Evolutionary conservation across 1,284 basidiomycete genomes (phyloP), one percentile per base, ranked within the genome.

Genomic region (Chalciporus sp.): DNA sequence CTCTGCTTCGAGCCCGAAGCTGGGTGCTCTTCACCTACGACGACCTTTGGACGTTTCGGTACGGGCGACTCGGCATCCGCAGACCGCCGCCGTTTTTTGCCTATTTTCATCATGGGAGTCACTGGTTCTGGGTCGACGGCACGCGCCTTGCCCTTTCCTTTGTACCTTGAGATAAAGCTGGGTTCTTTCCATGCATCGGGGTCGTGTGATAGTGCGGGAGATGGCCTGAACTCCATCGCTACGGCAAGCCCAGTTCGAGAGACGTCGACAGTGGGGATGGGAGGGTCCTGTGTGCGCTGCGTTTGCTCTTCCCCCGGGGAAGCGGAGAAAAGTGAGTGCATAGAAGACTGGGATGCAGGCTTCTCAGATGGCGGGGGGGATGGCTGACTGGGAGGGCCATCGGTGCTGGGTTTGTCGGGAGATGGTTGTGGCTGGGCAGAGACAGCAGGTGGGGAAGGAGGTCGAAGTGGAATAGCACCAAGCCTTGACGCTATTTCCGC

Each of bases 241-340:
- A 17, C 12, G 10, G 37, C 19, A 16, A 33, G 35, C 28, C 41
- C 42, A 17, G 35, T 45, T 47, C n/a, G 50, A 17, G 8, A 4
- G 4, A 23, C 33, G 1, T 49, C 16, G 28, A 12, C 28, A 7
- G 8, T 16, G 7, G 35, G n/a, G 26, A 7, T 33, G 8, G 8
- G 14, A 9, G 31, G 14, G 6, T 5, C 20, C 8, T 33, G 49
- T 3, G 58, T 43, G 33, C 39, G 35, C 23, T 12, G 12, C 23
- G 16, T 17, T 31, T 17, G 45, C 14, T 44, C 58, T 12, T 49
- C 51, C 31, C 48, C 50, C 16, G 46, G 27, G 7, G 46, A 39
- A 17, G 20, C 56, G 4, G 68, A 67, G 44, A 71, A 67, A 28
- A 67, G 66, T 1, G 66, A 67, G 43, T 64, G 49, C 62, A 69